Evolutionary conservation across 2,329 filamentous ascomycete genomes (phyloP), one percentile per base, ranked within the genome.

Genomic region (Aspergillus sp.): DNA sequence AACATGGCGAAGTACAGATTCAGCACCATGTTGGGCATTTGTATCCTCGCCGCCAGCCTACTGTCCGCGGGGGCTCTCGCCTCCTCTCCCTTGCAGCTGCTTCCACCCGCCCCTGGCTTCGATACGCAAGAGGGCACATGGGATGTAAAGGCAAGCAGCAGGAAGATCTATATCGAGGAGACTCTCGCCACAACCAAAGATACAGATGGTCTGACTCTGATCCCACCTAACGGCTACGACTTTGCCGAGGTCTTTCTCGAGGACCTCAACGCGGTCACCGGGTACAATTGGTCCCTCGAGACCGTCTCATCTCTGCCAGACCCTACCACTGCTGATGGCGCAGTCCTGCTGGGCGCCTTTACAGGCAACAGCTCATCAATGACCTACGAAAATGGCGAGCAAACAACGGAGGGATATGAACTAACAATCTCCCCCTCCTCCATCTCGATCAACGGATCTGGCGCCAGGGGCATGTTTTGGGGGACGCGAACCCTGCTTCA

Each of bases 381-480:
- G 22, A 76, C 74, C 0, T 85, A 85, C 47, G 80, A 84, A 58
- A 79, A 82, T 68, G 82, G 82, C 0, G 64, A 68, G 0, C 47
- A 68, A 1, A 84, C 80, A 0, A 79, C 83, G 53, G 84, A 86
- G 69, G 84, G 79, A 1, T 86, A 85, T 59, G 75, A 78, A 46
- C 65, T 86, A 0, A 72, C 77, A 15, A 68, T 84, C 6, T 63
- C 67, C 2, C 59, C 70, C 17, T 67, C 67, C 1, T 71, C 70
- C 17, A 75, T 86, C 15, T 74, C 72, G 11, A 82, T 87, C 64
- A 74, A 75, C 3, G 85, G 84, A 1, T 83, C 84, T 7, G 84
- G 83, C 54, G 80, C 84, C 0, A 76, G 85, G 6, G 85, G 85
- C 9, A 81, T 79, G 55, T 87, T 83, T 82, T 87, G 85, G 85